phyloP scores from a whole-genome alignment of 2,329 filamentous ascomycete genomes.

The Mycogone perniciosa region DNA sequence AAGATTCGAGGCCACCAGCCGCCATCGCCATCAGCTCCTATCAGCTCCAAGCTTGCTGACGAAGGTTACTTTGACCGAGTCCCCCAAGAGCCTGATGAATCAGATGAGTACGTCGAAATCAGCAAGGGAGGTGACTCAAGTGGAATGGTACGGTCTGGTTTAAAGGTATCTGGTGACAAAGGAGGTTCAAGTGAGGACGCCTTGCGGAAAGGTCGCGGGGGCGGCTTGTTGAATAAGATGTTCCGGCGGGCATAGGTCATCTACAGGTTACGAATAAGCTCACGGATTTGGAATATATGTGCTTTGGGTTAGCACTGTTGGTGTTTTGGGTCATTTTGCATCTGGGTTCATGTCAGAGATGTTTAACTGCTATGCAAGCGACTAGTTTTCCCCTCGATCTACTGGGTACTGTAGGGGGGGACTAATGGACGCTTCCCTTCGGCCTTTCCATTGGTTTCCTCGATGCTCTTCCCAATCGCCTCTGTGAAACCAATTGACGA shows the following conservation, averaged over 20 bases:
- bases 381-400: neutral
- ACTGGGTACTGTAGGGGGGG: neutral
- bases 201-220: conserved; percentile 22
- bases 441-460: too few relatives aligned
- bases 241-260: conserved; percentile 23
- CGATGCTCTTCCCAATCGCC: too few relatives aligned
- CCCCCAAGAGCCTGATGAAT: conserved; percentile 20
- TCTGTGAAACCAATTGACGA: too few relatives aligned
- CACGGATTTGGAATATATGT: conserved; percentile 1
- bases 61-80: conserved; percentile 25
- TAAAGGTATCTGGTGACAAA: neutral
- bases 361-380: neutral
- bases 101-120: conserved; percentile 32
- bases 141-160: neutral
- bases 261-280: neutral
- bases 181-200: conserved; percentile 12
- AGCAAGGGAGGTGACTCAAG: conserved; percentile 20
- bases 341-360: neutral
- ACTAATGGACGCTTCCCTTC: neutral
- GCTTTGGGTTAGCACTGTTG: neutral
- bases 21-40: conserved; percentile 14
- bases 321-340: conserved; percentile 4
- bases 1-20: conserved; percentile 33
- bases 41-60: conserved; percentile 26
- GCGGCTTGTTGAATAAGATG: conserved; percentile 31